Evolutionary conservation across 1,284 basidiomycete genomes (phyloP), one percentile per base, ranked within the genome.

Genomic region (Cryptococcus sp.): DNA sequence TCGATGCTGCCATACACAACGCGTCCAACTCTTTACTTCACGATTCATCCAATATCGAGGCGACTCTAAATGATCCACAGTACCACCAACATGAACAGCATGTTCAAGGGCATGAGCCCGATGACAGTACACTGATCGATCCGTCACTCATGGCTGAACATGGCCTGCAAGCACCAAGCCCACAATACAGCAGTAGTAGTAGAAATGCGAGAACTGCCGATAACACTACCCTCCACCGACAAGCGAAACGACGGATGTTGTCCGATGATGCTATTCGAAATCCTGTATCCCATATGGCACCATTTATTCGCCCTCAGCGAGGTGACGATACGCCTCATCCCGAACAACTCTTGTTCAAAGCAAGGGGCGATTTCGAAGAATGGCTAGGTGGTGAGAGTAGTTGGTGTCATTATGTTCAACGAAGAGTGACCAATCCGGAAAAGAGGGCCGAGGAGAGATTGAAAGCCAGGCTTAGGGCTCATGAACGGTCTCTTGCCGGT

Each of bases 351-450:
- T 41, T 44, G 11, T 74, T 74, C 44, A 36, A 44, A 1, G 62
- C 52, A 39, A 51, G 60, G 39, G 53, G 49, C 22, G 56, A 67
- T 40, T 74, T 74, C 46, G 57, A 68, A 0, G 57, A 50, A 4
- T 74, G 72, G 72, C 54, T 74, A 18, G 59, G 62, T 45, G 69
- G 65, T 18, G 72, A 74, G 56, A 59, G 52, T 34, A 61, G 57
- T 43, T 74, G 72, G 72, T 74, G 72, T 58, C 72, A 74, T 57
- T 72, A 64, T 46, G 72, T 74, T n/a, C 72, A 74, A 53, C 55
- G 72, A 34, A 57, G 72, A 32, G 67, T 63, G 36, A 72, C 72
- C 2, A 74, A 65, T 11, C 72, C 72, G 4, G 63, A 69, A 52
- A 71, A 72, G 52, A 55, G 72, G 28, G 66, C 67, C 7, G 66